Evolutionary conservation across 495 filamentous ascomycete species (phyloP).

Genomic region (Lophiostoma macrostomum): DNA sequence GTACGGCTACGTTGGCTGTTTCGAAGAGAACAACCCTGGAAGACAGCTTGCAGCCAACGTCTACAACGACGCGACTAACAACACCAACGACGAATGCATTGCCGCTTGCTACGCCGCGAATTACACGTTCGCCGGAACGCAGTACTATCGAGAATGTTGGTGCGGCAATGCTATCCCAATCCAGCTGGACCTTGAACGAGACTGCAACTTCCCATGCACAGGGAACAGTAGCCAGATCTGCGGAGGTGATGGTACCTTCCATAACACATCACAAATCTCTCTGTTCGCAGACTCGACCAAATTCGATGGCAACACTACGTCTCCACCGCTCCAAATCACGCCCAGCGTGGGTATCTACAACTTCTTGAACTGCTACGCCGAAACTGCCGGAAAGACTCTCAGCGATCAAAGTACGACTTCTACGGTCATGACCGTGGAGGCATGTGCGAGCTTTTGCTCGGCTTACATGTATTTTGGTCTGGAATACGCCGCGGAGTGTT

Average conservation of each 20-base stretch:
- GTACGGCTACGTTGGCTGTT: constrained; percentile 39
- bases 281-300: constrained; percentile 43
- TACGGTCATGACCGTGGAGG: constrained; percentile 29
- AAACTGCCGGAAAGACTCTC: constrained; percentile 21
- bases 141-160: constrained; percentile 54
- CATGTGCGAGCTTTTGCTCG: constrained; percentile 25
- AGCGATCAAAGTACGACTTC: neutral
- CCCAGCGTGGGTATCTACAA: constrained; percentile 30
- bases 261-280: constrained; percentile 33
- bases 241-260: constrained; percentile 43
- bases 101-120: constrained; percentile 25
- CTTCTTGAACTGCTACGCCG: constrained; percentile 42
- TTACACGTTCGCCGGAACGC: constrained; percentile 48
- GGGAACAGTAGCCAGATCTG: constrained; percentile 42
- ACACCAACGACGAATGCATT: constrained; percentile 21
- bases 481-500: constrained; percentile 28
- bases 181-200: constrained; percentile 27
- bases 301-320: constrained; percentile 27
- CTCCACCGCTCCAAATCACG: constrained; percentile 12
- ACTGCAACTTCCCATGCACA: constrained; percentile 37
- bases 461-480: constrained; percentile 28
- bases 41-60: constrained; percentile 13
- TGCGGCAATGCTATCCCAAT: constrained; percentile 44
- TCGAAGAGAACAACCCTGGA: constrained; percentile 31
- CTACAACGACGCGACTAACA: constrained; percentile 9